A percentile compares a stretch with the other conserved stretches of the same genome.
phyloP scores from a whole-genome alignment of 2,329 filamentous ascomycete species.

The Sporothrix brunneoviolacea region DNA sequence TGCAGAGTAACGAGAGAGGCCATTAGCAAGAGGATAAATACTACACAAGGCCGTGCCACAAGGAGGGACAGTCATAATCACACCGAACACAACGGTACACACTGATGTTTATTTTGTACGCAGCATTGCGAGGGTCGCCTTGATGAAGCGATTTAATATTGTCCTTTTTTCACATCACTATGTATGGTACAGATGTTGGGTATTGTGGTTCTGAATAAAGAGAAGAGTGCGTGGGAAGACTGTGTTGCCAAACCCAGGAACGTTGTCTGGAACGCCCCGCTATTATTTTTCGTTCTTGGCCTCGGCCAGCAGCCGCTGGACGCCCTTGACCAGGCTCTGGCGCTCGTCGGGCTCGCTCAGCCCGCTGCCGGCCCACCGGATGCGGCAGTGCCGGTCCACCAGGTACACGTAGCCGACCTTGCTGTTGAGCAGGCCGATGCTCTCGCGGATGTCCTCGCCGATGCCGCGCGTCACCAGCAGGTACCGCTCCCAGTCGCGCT shows the following conservation, averaged over 20 bases:
- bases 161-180: not conserved
- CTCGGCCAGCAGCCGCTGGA: conserved; percentile 50
- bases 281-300: conserved; percentile 6
- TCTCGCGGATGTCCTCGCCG: conserved; percentile 55
- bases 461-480: conserved; percentile 54
- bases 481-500: conserved; percentile 53
- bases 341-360: conserved; percentile 58
- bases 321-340: conserved; percentile 57
- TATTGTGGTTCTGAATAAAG: not conserved
- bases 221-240: not conserved
- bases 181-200: too few species aligned
- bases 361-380: conserved; percentile 89
- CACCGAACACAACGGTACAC: too few species aligned
- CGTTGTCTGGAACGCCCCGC: not conserved
- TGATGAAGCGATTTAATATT: too few species aligned
- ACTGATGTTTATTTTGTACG: too few species aligned
- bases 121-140: too few species aligned
- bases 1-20: not conserved
- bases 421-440: conserved; percentile 69
- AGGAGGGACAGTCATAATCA: too few species aligned
- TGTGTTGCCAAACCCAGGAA: not conserved
- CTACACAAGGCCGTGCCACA: too few species aligned
- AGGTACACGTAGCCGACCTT: conserved; percentile 94
- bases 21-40: too few species aligned
- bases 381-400: conserved; percentile 77